Percentiles rank a stretch among this genome's conserved stretches.
These are phyloP conservation scores for Thermochaetoides thermophila DNA, from an alignment of 495 filamentous ascomycete species.

Conservation along the genomic window DNA sequence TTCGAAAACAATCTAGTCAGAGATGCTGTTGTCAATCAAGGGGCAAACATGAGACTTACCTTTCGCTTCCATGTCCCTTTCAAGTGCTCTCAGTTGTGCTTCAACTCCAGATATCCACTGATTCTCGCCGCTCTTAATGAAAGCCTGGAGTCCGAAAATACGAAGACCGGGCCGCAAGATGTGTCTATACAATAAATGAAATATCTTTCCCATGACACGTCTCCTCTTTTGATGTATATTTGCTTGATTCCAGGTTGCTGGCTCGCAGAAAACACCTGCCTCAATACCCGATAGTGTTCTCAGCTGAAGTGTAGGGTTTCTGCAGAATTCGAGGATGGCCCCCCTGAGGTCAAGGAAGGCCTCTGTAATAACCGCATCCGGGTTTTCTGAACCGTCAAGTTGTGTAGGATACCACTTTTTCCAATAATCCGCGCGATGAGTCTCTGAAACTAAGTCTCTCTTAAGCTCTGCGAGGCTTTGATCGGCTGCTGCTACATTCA, in stretches of 20 bases:
- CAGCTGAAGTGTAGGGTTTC: neutral
- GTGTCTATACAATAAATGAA: slow-evolving; percentile 6
- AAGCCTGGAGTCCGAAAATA: slow-evolving; percentile 6
- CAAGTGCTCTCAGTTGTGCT: slow-evolving; percentile 1
- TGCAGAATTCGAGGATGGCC: slow-evolving; percentile 11
- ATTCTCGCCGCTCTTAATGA: neutral
- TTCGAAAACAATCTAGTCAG: neutral
- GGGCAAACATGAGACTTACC: slow-evolving; percentile 1
- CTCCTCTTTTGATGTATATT: neutral
- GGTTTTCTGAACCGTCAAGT: neutral
- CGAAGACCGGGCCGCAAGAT: slow-evolving; percentile 8
- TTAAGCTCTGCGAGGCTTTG: neutral
- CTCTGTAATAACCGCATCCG: neutral
- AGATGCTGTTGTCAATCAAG: neutral
- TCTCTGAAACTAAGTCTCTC: neutral
- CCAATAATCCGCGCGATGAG: no score
- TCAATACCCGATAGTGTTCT: neutral
- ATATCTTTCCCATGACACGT: slow-evolving; percentile 7
- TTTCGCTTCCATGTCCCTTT: slow-evolving; percentile 1
- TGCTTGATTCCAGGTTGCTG: slow-evolving; percentile 1
- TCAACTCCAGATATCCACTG: slow-evolving; percentile 1
- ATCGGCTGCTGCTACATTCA: neutral
- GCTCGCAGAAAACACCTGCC: neutral
- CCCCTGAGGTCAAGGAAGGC: slow-evolving; percentile 7
- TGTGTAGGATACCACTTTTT: no score